Evolutionary conservation across 129 eudicot genomes (phyloP).

Genomic region (Escallonia herrerae): DNA sequence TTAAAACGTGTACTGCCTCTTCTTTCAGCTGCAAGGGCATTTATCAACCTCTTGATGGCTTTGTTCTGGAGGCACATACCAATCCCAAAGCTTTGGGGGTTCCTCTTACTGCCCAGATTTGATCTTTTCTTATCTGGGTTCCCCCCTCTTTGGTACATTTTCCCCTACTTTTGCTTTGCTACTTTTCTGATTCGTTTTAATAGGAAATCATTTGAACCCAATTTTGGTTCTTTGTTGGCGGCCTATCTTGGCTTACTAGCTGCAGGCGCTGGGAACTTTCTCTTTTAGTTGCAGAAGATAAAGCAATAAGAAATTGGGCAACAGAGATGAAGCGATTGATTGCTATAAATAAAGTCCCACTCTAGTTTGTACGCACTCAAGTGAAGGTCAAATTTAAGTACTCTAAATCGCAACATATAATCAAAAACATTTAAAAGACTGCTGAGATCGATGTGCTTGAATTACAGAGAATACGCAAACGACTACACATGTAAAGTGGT

Average conservation of each 20-base stretch:
- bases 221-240: constrained; percentile 1
- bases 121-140: constrained; percentile 19
- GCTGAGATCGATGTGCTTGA: too few species aligned
- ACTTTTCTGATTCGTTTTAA: constrained; percentile 14
- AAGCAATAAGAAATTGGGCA: background rate
- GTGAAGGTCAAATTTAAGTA: too few species aligned
- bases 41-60: constrained; percentile 44
- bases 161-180: background rate
- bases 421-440: too few species aligned
- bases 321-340: constrained; percentile 9
- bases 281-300: background rate
- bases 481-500: too few species aligned
- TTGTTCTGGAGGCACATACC: constrained; percentile 62
- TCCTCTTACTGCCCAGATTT: constrained; percentile 11
- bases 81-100: constrained; percentile 11
- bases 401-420: too few species aligned
- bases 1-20: constrained; percentile 24
- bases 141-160: constrained; percentile 25
- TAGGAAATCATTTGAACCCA: constrained; percentile 1
- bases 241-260: constrained; percentile 5
- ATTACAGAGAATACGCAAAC: too few species aligned
- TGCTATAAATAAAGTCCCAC: background rate
- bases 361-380: too few species aligned
- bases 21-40: constrained; percentile 52
- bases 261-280: background rate